A percentile compares a stretch with the other conserved stretches of the same genome.
phyloP scores from a whole-genome alignment of 169 alveolate species.

The Eimeria maxima region DNA sequence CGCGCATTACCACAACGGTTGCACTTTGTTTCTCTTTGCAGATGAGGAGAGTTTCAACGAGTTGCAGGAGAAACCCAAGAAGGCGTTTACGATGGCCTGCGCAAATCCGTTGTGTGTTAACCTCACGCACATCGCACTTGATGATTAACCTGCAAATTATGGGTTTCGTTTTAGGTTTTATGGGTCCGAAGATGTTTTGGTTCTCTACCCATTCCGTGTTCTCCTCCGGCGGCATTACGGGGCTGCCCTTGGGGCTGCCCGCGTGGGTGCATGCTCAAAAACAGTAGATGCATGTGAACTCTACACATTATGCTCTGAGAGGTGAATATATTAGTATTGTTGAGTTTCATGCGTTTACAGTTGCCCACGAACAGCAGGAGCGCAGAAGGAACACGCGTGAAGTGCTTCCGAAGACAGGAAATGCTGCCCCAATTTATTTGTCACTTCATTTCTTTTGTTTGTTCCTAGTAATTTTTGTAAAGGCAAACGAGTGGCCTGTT shows the following conservation, averaged over 20 bases:
- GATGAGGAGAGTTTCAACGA: slow-evolving; percentile 94
- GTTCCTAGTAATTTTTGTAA: slow-evolving; percentile 24
- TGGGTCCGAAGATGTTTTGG: not conserved
- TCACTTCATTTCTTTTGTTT: slow-evolving; percentile 4
- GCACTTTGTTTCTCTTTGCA: slow-evolving; percentile 61
- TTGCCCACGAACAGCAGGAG: not conserved
- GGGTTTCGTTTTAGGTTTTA: not conserved
- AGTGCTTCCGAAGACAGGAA: not conserved
- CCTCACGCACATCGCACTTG: slow-evolving; percentile 94
- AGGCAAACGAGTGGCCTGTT: not conserved
- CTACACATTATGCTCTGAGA: not conserved
- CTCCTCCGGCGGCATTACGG: not conserved
- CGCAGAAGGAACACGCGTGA: not conserved
- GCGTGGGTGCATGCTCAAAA: not conserved
- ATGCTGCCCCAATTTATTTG: not conserved
- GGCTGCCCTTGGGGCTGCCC: not conserved
- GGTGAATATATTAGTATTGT: not conserved
- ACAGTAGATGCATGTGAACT: not conserved
- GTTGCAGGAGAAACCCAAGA: slow-evolving; percentile 91
- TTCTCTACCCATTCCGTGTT: not conserved
- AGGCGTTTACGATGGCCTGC: slow-evolving; percentile 94
- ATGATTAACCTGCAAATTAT: slow-evolving; percentile 82
- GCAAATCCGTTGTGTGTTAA: slow-evolving; percentile 93
- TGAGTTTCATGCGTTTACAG: not conserved
- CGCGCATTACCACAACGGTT: not conserved